These are phyloP conservation scores for Cyclaneusma minus DNA, from an alignment of 2,329 filamentous ascomycete genomes.

Conservation along the genomic window DNA sequence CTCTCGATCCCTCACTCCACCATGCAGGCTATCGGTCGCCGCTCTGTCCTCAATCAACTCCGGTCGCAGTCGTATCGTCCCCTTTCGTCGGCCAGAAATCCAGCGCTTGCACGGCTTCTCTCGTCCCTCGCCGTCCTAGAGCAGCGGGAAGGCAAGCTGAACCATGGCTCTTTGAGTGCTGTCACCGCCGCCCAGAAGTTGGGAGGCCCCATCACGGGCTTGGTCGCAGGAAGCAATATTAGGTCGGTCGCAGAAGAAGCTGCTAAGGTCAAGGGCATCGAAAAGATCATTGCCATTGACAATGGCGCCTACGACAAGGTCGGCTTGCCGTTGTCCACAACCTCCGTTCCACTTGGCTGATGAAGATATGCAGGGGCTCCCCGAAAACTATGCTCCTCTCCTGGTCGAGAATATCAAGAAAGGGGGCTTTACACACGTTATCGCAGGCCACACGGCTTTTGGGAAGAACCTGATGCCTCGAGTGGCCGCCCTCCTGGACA, in stretches of 20 bases:
- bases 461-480: conserved; percentile 90
- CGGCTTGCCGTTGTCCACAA: conserved; percentile 5
- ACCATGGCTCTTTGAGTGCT: conserved; percentile 65
- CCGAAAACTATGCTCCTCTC: conserved; percentile 88
- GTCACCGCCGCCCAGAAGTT: conserved; percentile 77
- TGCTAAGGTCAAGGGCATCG: conserved; percentile 76
- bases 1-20: no score
- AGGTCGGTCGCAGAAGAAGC: conserved; percentile 67
- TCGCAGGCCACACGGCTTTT: conserved; percentile 86
- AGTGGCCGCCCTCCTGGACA: conserved; percentile 79
- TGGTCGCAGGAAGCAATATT: conserved; percentile 69
- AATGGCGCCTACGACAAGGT: conserved; percentile 89
- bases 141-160: conserved; percentile 80
- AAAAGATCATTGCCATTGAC: conserved; percentile 82
- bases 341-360: background rate
- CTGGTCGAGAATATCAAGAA: conserved; percentile 95
- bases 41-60: conserved; percentile 15
- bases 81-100: conserved; percentile 28
- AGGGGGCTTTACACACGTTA: conserved; percentile 80
- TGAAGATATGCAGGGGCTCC: conserved; percentile 47
- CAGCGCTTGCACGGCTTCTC: conserved; percentile 51
- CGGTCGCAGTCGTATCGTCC: conserved; percentile 6
- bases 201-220: conserved; percentile 71
- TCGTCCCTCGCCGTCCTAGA: conserved; percentile 87
- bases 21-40: no score